phyloP scores from a whole-genome alignment of 2,329 filamentous ascomycete species.

The Pyrenophora graminea region DNA sequence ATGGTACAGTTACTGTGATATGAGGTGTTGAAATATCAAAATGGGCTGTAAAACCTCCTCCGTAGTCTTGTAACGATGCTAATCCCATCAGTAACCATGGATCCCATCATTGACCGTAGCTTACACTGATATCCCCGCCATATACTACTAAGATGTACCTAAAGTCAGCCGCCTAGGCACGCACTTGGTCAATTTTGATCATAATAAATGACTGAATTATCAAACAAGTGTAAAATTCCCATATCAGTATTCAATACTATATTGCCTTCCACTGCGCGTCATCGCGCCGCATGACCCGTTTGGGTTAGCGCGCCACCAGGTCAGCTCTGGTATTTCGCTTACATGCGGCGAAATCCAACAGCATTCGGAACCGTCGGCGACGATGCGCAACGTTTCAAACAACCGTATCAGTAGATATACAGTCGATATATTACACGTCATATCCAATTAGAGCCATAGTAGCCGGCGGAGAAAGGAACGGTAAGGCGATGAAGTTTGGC shows the following conservation, averaged over 20 bases:
- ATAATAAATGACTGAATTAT: too few species aligned
- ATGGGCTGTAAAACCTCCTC: too few species aligned
- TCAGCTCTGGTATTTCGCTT: conserved; percentile 11
- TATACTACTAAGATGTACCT: too few species aligned
- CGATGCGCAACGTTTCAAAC: conserved; percentile 2
- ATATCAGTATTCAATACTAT: background rate
- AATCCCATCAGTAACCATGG: too few species aligned
- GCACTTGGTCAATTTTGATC: too few species aligned
- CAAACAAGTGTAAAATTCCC: too few species aligned
- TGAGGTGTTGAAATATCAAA: background rate
- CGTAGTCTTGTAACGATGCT: too few species aligned
- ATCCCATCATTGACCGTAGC: too few species aligned
- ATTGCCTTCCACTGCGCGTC: background rate
- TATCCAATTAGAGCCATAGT: conserved; percentile 31
- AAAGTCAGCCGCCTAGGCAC: too few species aligned
- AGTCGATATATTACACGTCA: conserved; percentile 6
- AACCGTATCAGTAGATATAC: conserved; percentile 25
- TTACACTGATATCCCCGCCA: too few species aligned
- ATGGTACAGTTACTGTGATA: conserved; percentile 60
- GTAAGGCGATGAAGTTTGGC: conserved; percentile 17
- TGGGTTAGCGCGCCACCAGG: conserved; percentile 4
- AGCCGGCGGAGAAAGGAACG: conserved; percentile 28
- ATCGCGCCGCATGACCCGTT: conserved; percentile 7
- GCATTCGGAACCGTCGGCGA: conserved; percentile 16
- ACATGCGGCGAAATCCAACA: conserved; percentile 9